Evolutionary conservation across 2,329 filamentous ascomycete species (phyloP), one percentile per base, ranked within the genome.

Genomic region (Botrytis elliptica): DNA sequence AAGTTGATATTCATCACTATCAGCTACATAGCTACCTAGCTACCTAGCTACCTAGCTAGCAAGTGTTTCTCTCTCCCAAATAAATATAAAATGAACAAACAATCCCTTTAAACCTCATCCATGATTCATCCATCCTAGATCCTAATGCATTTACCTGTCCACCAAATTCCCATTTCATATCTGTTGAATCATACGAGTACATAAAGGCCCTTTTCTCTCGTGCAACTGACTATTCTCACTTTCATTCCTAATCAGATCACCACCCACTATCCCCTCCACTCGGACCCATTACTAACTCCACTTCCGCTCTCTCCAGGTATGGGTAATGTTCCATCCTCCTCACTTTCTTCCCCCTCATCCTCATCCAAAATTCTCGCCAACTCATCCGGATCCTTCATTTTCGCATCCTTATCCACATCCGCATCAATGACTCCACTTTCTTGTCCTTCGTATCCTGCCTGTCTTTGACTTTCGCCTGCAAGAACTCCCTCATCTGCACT

Each of bases 371-470:
- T 89, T 74, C 84, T 85, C 2, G 89, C 89, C 72, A 91, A 83
- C 81, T 91, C 90, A 79, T 91, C 89, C 0, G 89, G 89, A 75
- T 91, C 89, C 76, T 86, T 85, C 89, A 91, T 91, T 83, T 86
- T 89, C 55, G 89, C 89, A 78, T 91, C 89, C 0, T 88, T 87
- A 77, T 91, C 89, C 9, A 87, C 83, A 44, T 81, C 82, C 3
- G 74, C 78, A 80, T 71, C 85, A 83, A 65, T 86, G 83, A 76
- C 84, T 79, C 75, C 85, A 82, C 85, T 83, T 70, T 86, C 84
- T 29, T 83, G 82, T 16, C 78, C 79, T 25, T 80, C 78, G n/a
- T 83, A 83, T 64, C 83, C 81, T 6, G 71, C 76, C 40, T 80
- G 80, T 70, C 80, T 79, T 60, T 86, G 85, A 46, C 83, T 83